phyloP scores from a whole-genome alignment of 78 protist species.

The Trichosphaerium sp. region DNA sequence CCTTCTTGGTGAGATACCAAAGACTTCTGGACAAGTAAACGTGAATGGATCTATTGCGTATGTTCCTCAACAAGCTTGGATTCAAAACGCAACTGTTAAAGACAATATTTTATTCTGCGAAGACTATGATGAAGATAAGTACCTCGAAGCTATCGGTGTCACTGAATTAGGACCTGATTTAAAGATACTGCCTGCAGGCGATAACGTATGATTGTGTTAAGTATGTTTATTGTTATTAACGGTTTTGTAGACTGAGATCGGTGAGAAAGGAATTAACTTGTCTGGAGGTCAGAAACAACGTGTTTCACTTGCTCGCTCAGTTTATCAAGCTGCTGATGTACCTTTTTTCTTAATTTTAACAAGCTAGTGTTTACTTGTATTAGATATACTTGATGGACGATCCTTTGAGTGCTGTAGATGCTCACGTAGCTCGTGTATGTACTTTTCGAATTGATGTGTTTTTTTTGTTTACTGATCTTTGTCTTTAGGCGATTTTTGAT shows the following conservation, averaged over 20 bases:
- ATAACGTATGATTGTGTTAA: slow-evolving; percentile 84
- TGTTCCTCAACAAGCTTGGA: slow-evolving; percentile 72
- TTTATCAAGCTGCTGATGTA: slow-evolving; percentile 35
- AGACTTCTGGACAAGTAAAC: slow-evolving; percentile 22
- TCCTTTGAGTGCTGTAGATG: slow-evolving; percentile 75
- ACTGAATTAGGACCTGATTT: slow-evolving; percentile 71
- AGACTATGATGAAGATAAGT: slow-evolving; percentile 39
- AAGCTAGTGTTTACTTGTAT: no score
- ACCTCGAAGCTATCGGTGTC: slow-evolving; percentile 44
- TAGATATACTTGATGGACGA: slow-evolving; percentile 73
- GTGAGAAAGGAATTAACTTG: slow-evolving; percentile 84
- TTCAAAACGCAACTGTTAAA: slow-evolving; percentile 75
- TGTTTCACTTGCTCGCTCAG: slow-evolving; percentile 91
- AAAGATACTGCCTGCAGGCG: slow-evolving; percentile 58
- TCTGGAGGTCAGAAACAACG: slow-evolving; percentile 96
- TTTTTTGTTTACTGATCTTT: no score
- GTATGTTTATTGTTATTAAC: slow-evolving; percentile 24
- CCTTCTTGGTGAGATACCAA: slow-evolving; percentile 60
- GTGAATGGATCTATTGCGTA: slow-evolving; percentile 53
- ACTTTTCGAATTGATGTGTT: no score
- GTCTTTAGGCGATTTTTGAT: slow-evolving; percentile 37
- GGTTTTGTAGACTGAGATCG: slow-evolving; percentile 19
- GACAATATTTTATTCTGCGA: slow-evolving; percentile 88
- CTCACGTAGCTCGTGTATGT: slow-evolving; percentile 81
- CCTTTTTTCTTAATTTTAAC: background rate